These are phyloP conservation scores for Xylaria sp. DNA, from an alignment of 2,329 filamentous ascomycete genomes.

Conservation along the genomic window DNA sequence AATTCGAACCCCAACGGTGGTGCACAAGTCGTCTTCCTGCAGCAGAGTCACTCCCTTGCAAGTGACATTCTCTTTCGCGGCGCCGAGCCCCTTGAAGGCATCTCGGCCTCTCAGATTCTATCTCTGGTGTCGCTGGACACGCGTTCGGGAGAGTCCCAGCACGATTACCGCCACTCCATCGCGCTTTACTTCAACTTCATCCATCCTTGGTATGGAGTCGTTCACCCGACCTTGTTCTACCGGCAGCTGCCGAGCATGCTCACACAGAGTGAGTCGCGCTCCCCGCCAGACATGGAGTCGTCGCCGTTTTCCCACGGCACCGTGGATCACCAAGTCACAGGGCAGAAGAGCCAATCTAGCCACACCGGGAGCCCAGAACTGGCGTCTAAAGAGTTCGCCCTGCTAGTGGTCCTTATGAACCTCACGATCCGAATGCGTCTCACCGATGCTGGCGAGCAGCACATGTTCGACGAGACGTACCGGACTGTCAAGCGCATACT, in stretches of 20 bases:
- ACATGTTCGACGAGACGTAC: constrained; percentile 56
- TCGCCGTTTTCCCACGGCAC: constrained; percentile 39
- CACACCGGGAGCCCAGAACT: constrained; percentile 35
- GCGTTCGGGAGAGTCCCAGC: constrained; percentile 38
- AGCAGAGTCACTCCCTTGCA: constrained; percentile 44
- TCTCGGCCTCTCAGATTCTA: constrained; percentile 54
- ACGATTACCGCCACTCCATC: constrained; percentile 54
- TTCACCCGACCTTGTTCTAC: constrained; percentile 55
- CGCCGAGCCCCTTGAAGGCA: constrained; percentile 49
- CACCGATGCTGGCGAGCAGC: constrained; percentile 50
- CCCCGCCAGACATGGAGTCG: constrained; percentile 37
- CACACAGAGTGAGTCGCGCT: constrained; percentile 37
- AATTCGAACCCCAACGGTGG: constrained; percentile 42
- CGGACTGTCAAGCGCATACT: constrained; percentile 54
- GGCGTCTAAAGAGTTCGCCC: constrained; percentile 49
- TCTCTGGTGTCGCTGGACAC: constrained; percentile 52
- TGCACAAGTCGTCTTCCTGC: constrained; percentile 47
- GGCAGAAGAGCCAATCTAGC: constrained; percentile 29
- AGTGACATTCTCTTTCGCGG: constrained; percentile 46
- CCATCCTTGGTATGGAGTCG: constrained; percentile 56
- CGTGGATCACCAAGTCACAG: constrained; percentile 30
- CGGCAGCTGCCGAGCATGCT: constrained; percentile 46
- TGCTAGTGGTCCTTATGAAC: constrained; percentile 58
- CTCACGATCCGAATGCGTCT: constrained; percentile 55
- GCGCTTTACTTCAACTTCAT: constrained; percentile 55